These are phyloP conservation scores for Komagataella populi DNA, from an alignment of 805 yeast species.

Conservation along the genomic window DNA sequence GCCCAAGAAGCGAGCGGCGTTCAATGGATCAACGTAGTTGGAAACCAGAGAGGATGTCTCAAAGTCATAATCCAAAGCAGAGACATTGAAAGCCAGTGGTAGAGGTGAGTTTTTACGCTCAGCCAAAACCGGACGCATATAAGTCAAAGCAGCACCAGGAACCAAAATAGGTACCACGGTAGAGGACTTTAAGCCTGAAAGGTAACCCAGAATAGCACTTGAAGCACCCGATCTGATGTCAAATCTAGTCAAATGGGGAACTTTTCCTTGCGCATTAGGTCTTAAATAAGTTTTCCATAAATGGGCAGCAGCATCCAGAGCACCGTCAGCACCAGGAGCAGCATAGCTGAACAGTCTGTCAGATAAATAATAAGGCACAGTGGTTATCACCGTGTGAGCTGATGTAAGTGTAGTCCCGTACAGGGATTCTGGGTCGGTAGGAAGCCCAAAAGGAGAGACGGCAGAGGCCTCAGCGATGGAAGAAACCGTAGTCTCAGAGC, in stretches of 20 bases:
- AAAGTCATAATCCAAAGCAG: constrained; percentile 62
- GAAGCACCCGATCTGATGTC: constrained; percentile 83
- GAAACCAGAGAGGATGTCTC: constrained; percentile 37
- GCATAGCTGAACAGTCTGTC: constrained; percentile 56
- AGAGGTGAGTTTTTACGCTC: constrained; percentile 18
- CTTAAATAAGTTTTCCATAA: constrained; percentile 45
- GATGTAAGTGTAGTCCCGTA: constrained; percentile 37
- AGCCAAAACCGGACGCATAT: constrained; percentile 49
- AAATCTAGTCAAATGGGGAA: constrained; percentile 46
- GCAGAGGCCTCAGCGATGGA: constrained; percentile 20
- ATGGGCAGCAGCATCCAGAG: constrained; percentile 43
- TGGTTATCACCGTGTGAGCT: constrained; percentile 38
- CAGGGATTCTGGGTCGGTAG: constrained; percentile 40
- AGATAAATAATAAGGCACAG: constrained; percentile 37
- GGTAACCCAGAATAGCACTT: constrained; percentile 62
- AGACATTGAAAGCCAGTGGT: constrained; percentile 60
- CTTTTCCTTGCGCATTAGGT: constrained; percentile 36
- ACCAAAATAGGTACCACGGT: constrained; percentile 32
- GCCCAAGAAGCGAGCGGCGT: constrained; percentile 47
- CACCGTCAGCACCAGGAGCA: constrained; percentile 45
- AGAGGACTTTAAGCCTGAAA: constrained; percentile 9
- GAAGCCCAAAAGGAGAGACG: constrained; percentile 45
- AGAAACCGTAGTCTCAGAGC: background rate
- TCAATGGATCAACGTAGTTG: constrained; percentile 49
- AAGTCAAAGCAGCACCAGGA: constrained; percentile 54